Base-by-base conservation (phyloP, 768 basidiomycete species). In the Hysterangium stoloniferum region DNA sequence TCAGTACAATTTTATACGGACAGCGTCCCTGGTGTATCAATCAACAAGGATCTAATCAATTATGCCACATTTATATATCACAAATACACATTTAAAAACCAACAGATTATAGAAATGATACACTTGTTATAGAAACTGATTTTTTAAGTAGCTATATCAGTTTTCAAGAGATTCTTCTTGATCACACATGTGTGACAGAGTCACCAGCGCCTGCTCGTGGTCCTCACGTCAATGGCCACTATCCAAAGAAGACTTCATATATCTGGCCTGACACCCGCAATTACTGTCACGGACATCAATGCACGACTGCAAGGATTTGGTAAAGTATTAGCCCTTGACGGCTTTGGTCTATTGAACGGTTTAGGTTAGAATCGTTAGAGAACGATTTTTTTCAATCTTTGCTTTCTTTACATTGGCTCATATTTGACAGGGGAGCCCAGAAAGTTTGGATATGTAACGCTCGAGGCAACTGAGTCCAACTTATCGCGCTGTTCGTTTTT, bases 361-460 rank as follows among this genome's bases (percentile, higher is more conserved):
- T 62, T 87, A 0, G 86, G 84, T 1, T 11, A 22, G 58, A 44
- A 19, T n/a, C 31, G 19, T 48, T 3, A 11, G 27, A 29, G 25
- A 37, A 7, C 25, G 32, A 12, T 25, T 28, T 27, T 32, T 28
- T 20, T 45, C 44, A 29, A 13, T 7, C 38, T 44, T 34, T 33
- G 45, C 7, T 48, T 35, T 35, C 19, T 11, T 35, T 35, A 11
- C 34, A 35, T 35, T 11, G 3, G 15, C 2, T 22, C 3, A 37
- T 7, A 27, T 11, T 5, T 33, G 12, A 17, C 38, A 60, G 59
- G 59, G 6, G 71, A 77, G 56, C 80, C 79, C 2, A 70, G 79
- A 60, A 83, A 78, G 60, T 92, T 84, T 59, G 89, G 74, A 1
- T 87, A 79, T 65, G 74, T 84, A 17, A 87, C 85, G 2, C 64